Percentiles rank a stretch among this genome's conserved stretches.
Conservation (phyloP, 176 grass and related monocot genomes). For the bread wheat (Triticum aestivum) region DNA sequence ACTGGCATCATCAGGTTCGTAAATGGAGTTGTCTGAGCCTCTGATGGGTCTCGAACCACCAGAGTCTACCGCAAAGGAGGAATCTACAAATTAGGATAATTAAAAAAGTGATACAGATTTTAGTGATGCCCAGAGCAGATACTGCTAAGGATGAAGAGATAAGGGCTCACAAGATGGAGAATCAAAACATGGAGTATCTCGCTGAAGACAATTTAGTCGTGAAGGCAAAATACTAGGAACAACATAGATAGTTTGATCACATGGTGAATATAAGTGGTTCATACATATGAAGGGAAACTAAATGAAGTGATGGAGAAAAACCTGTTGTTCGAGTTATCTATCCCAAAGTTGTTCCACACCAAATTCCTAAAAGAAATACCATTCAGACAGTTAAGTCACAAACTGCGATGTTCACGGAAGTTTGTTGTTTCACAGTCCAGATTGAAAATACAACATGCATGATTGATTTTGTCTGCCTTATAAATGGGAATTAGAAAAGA, state of each 20-base stretch:
- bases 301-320: background rate
- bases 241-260: background rate
- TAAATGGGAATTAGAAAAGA: background rate
- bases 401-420: background rate
- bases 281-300: background rate
- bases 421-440: background rate
- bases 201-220: slow-evolving; percentile 56
- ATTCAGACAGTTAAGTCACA: background rate
- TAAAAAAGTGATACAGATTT: no score
- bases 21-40: slow-evolving; percentile 21
- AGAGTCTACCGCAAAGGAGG: no score
- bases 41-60: no score
- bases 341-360: slow-evolving; percentile 51
- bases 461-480: background rate
- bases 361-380: slow-evolving; percentile 36
- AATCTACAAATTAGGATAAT: no score
- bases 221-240: slow-evolving; percentile 31
- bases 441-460: background rate
- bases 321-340: slow-evolving; percentile 44
- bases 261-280: no score
- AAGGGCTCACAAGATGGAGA: slow-evolving; percentile 36
- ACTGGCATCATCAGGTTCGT: slow-evolving; percentile 30
- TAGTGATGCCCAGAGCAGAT: background rate
- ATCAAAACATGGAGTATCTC: slow-evolving; percentile 39
- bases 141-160: background rate